Evolutionary conservation across 164 flowering plant genomes (phyloP).

Genomic region (Tetrastigma voinierianum): DNA sequence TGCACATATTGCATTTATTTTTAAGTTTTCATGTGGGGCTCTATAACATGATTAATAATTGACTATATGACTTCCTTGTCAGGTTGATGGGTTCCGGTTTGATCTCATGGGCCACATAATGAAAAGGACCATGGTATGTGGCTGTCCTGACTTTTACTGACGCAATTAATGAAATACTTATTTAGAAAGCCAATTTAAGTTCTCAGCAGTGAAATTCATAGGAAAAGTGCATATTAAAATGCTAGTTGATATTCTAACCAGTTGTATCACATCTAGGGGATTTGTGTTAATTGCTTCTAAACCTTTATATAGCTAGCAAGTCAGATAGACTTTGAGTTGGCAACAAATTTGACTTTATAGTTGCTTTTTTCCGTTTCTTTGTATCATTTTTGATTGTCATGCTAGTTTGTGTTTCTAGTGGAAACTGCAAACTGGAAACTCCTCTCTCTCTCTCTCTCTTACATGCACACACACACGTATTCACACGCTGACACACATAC

Average conservation of each 20-base stretch:
- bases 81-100: conserved; percentile 99
- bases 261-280: background rate
- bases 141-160: background rate
- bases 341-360: background rate
- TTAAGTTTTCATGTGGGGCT: no score
- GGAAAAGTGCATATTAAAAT: background rate
- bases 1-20: no score
- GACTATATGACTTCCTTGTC: conserved; percentile 21
- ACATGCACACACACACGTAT: background rate
- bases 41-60: no score
- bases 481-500: no score
- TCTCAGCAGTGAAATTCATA: background rate
- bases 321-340: background rate
- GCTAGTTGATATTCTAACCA: background rate
- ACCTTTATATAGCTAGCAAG: background rate
- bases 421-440: no score
- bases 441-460: background rate
- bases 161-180: no score
- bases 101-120: conserved; percentile 98
- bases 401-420: no score
- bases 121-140: conserved; percentile 81
- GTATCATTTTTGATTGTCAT: background rate
- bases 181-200: background rate
- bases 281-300: background rate
- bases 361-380: background rate